Conservation (phyloP, 192 early-diverging fungal species). For the Phycomyces blakesleeanus region DNA sequence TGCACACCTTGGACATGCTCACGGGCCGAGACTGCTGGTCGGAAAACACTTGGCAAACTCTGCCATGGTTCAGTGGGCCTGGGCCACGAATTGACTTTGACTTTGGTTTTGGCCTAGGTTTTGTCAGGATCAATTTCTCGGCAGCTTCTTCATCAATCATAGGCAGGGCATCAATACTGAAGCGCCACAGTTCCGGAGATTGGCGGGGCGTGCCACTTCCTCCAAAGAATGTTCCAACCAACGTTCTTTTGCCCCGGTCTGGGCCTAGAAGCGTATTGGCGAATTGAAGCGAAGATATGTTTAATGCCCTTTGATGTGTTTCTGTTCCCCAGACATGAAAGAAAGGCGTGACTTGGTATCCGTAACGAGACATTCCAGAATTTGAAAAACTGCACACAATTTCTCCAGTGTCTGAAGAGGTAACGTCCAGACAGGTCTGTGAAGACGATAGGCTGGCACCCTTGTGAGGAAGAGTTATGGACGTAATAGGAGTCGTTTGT, state of each 20-base stretch:
- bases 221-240: constrained; percentile 1
- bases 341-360: constrained; percentile 4
- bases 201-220: background rate
- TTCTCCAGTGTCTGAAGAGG: background rate
- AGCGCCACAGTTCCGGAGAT: background rate
- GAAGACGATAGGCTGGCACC: background rate
- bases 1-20: too few species aligned
- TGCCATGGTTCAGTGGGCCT: background rate
- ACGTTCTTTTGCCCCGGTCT: background rate
- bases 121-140: background rate
- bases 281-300: background rate
- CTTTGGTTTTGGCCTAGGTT: background rate
- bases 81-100: background rate
- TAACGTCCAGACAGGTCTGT: background rate
- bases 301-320: background rate
- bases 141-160: background rate
- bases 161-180: background rate
- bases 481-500: background rate
- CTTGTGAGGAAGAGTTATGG: background rate
- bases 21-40: too few species aligned
- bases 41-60: background rate
- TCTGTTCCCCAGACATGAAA: constrained; percentile 4
- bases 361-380: background rate
- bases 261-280: background rate
- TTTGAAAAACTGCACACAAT: background rate